Evolutionary conservation across 2,329 filamentous ascomycete species (phyloP).

Genomic region (Arachnopeziza araneosa): DNA sequence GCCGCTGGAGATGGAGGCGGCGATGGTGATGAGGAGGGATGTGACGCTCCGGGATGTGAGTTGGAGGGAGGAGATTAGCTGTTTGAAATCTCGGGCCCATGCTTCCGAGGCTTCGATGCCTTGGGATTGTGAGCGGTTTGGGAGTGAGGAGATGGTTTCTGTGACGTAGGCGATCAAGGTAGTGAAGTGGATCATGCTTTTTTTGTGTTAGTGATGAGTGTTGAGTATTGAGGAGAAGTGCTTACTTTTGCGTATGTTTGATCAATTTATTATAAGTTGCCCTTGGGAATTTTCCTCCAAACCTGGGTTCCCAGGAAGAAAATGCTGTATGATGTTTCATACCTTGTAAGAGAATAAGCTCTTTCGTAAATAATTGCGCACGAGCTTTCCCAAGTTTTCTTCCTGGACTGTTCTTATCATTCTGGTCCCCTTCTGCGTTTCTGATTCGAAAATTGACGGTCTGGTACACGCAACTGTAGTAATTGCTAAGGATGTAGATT

Average conservation of each 20-base stretch:
- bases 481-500: conserved; percentile 67
- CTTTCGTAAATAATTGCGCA: conserved; percentile 51
- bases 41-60: conserved; percentile 60
- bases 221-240: neutral
- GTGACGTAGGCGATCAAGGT: conserved; percentile 59
- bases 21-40: conserved; percentile 61
- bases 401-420: conserved; percentile 2
- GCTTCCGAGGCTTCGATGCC: neutral
- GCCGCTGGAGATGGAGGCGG: conserved; percentile 57
- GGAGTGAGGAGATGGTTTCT: conserved; percentile 35
- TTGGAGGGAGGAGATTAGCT: conserved; percentile 43
- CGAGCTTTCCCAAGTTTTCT: conserved; percentile 13
- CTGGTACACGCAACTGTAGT: conserved; percentile 64
- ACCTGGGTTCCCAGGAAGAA: conserved; percentile 60
- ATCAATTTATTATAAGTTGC: conserved; percentile 10
- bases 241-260: conserved; percentile 16
- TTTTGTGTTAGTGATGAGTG: neutral
- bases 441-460: conserved; percentile 45
- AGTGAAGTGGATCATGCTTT: conserved; percentile 59
- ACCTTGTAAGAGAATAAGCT: conserved; percentile 55
- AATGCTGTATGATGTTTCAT: conserved; percentile 56
- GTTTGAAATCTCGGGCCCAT: neutral
- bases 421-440: conserved; percentile 42
- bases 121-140: conserved; percentile 5
- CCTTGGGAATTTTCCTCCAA: conserved; percentile 63